These are phyloP conservation scores for Penicillium rolfsii DNA, from an alignment of 2,329 filamentous ascomycete genomes.

Conservation along the genomic window DNA sequence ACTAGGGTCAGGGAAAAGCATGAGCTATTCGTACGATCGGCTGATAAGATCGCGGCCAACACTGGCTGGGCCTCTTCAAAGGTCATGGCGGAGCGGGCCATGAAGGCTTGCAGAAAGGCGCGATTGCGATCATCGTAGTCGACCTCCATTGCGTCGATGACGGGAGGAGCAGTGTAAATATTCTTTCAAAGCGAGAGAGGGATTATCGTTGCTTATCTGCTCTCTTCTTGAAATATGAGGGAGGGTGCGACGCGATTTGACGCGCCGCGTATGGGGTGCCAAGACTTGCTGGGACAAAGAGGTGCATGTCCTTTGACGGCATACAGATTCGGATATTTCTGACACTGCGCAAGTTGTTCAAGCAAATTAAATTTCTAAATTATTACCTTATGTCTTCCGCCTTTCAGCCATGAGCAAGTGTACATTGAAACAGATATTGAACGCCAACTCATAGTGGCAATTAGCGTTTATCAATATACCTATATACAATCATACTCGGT, in stretches of 20 bases:
- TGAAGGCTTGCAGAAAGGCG: constrained; percentile 87
- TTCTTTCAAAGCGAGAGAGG: not conserved
- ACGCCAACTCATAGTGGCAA: not conserved
- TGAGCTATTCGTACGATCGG: constrained; percentile 48
- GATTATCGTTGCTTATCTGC: not conserved
- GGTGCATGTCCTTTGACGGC: not conserved
- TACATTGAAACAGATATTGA: not conserved
- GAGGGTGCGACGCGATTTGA: constrained; percentile 18
- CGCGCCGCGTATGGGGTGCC: constrained; percentile 22
- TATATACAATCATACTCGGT: not conserved
- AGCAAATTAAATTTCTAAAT: not conserved
- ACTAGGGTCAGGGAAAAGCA: not conserved
- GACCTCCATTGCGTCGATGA: constrained; percentile 16
- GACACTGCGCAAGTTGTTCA: not conserved
- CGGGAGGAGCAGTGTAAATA: not conserved
- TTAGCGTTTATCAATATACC: not conserved
- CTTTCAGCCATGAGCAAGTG: too few relatives aligned
- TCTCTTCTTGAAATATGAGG: not conserved
- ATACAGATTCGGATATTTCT: not conserved
- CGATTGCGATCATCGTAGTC: constrained; percentile 70
- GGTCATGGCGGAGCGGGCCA: constrained; percentile 77
- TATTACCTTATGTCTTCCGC: too few relatives aligned
- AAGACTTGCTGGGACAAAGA: constrained; percentile 15
- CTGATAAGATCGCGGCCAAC: constrained; percentile 74
- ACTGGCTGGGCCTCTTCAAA: constrained; percentile 72